These are phyloP conservation scores for Chrysoporthe cubensis DNA, from an alignment of 2,329 filamentous ascomycete species.

Conservation along the genomic window DNA sequence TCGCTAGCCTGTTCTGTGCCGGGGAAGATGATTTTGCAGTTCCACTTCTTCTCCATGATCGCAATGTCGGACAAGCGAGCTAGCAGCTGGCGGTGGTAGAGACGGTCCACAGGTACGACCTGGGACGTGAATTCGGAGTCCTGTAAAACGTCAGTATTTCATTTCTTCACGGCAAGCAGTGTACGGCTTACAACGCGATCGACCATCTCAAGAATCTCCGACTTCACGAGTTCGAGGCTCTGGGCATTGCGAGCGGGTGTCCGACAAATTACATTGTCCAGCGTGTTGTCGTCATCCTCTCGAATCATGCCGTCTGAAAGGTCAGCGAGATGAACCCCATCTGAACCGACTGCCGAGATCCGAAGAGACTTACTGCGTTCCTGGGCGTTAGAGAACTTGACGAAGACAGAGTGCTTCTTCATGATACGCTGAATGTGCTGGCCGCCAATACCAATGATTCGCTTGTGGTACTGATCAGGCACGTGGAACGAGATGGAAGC, in stretches of 20 bases:
- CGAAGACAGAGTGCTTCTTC: constrained; percentile 99
- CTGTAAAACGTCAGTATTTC: constrained; percentile 44
- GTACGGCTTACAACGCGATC: constrained; percentile 76
- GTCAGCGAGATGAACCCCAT: constrained; percentile 34
- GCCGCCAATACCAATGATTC: constrained; percentile 97
- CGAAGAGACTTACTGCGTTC: constrained; percentile 67
- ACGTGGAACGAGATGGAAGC: constrained; percentile 99
- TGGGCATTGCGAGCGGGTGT: constrained; percentile 96
- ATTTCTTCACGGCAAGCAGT: background rate
- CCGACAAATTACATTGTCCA: constrained; percentile 98
- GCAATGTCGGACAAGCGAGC: constrained; percentile 87
- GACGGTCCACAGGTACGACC: constrained; percentile 87
- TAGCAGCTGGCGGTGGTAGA: constrained; percentile 94
- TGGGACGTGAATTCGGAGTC: constrained; percentile 97
- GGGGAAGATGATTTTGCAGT: constrained; percentile 98
- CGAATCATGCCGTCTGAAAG: constrained; percentile 74
- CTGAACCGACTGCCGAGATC: background rate
- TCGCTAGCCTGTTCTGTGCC: constrained; percentile 98
- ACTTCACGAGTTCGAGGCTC: constrained; percentile 95
- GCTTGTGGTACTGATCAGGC: constrained; percentile 98
- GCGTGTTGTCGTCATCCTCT: constrained; percentile 97
- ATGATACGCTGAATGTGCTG: constrained; percentile 99
- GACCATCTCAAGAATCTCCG: constrained; percentile 99
- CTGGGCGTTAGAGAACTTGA: constrained; percentile 99
- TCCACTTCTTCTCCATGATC: constrained; percentile 97